These are phyloP conservation scores for Phytopythium oedochilum DNA, from an alignment of 352 stramenopile genomes.

Conservation along the genomic window DNA sequence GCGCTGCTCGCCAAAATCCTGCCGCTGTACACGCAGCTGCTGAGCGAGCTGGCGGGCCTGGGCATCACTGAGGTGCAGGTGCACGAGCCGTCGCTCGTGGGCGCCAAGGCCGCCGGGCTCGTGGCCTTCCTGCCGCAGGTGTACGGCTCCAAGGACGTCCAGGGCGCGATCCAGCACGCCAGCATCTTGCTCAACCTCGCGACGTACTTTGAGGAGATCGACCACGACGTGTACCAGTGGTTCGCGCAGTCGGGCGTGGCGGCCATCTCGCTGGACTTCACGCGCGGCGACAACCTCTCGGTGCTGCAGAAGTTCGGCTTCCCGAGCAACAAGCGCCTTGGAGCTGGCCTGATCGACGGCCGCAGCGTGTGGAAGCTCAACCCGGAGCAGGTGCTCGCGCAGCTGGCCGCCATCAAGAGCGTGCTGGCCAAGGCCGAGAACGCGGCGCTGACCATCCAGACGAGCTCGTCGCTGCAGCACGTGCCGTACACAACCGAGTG, in stretches of 20 bases:
- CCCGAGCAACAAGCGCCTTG: constrained; percentile 78
- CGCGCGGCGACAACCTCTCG: constrained; percentile 79
- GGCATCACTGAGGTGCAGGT: constrained; percentile 88
- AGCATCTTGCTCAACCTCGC: constrained; percentile 68
- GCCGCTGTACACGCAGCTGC: constrained; percentile 74
- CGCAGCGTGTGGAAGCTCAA: constrained; percentile 91
- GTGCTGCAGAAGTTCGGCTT: constrained; percentile 87
- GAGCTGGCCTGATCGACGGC: constrained; percentile 86
- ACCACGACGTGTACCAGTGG: constrained; percentile 88
- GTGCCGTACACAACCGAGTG: constrained; percentile 85
- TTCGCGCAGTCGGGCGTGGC: constrained; percentile 66
- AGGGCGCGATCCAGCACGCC: constrained; percentile 57
- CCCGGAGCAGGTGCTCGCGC: constrained; percentile 40
- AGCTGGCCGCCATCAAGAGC: constrained; percentile 59
- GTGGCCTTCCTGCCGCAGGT: constrained; percentile 52
- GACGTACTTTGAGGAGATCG: constrained; percentile 90
- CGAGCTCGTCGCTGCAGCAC: constrained; percentile 88
- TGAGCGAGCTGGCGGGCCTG: constrained; percentile 64
- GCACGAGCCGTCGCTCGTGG: constrained; percentile 89
- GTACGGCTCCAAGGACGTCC: constrained; percentile 55
- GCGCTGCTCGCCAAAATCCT: constrained; percentile 68
- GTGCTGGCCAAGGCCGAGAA: constrained; percentile 40
- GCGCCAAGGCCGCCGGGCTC: constrained; percentile 50
- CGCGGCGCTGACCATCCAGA: constrained; percentile 74
- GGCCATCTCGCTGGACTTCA: constrained; percentile 91